Conservation (phyloP, 768 basidiomycete species). For the Mrakia blollopis region DNA sequence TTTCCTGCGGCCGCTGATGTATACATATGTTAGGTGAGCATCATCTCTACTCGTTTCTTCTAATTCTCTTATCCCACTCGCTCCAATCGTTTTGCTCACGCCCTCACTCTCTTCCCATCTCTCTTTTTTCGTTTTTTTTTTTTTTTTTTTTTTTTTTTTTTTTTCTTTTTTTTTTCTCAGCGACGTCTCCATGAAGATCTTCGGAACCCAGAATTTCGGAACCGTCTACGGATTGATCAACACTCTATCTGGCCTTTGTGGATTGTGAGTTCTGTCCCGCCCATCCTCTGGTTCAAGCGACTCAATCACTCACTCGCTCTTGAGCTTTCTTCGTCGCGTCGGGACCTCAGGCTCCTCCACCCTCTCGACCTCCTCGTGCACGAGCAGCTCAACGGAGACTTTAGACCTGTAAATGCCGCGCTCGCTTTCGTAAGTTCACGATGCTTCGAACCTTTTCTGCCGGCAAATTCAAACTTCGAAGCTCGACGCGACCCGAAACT, state of each 20-base stretch:
- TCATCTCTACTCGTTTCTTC: slow-evolving; percentile 18
- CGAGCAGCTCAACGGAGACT: slow-evolving; percentile 41
- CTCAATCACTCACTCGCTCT: neutral
- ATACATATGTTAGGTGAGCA: slow-evolving; percentile 42
- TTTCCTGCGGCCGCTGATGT: slow-evolving; percentile 43
- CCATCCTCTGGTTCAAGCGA: neutral
- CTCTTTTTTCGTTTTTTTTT: too few species aligned
- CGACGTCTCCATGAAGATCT: slow-evolving; percentile 32
- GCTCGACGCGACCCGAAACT: neutral
- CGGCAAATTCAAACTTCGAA: too few species aligned
- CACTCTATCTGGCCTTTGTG: slow-evolving; percentile 44
- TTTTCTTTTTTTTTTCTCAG: neutral
- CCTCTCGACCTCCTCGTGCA: slow-evolving; percentile 45
- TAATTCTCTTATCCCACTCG: neutral
- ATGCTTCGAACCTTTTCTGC: too few species aligned
- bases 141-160: too few species aligned
- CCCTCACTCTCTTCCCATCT: too few species aligned
- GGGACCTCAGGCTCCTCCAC: slow-evolving; percentile 34
- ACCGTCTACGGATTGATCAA: slow-evolving; percentile 46
- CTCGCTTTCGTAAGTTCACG: slow-evolving; percentile 38
- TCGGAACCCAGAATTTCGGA: slow-evolving; percentile 46
- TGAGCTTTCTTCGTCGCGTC: neutral
- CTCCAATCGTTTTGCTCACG: neutral
- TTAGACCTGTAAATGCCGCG: slow-evolving; percentile 39
- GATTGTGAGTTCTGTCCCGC: slow-evolving; percentile 23